Percentiles rank a stretch among this genome's conserved stretches.
These are phyloP conservation scores for Zasmidium angulare DNA, from an alignment of 2,329 filamentous ascomycete genomes.

Conservation along the genomic window DNA sequence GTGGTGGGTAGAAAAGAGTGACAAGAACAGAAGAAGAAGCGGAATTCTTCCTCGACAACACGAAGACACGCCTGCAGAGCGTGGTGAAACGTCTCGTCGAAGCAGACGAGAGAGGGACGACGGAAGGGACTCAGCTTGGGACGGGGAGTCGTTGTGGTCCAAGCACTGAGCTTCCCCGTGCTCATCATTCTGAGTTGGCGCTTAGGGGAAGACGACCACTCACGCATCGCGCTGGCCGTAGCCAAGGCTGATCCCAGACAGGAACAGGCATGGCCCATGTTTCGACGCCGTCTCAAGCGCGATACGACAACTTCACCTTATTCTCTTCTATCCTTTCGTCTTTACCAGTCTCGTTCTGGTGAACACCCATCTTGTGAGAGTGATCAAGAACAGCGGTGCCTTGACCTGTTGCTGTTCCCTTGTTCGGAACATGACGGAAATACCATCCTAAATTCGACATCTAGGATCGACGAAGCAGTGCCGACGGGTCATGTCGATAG, in stretches of 20 bases:
- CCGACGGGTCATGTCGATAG: background rate
- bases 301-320: too few species aligned
- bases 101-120: background rate
- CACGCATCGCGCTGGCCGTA: background rate
- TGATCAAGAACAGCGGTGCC: too few species aligned
- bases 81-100: background rate
- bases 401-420: background rate
- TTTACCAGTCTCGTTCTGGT: too few species aligned
- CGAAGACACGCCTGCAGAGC: background rate
- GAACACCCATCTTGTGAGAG: too few species aligned
- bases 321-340: too few species aligned
- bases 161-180: background rate
- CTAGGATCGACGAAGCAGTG: background rate
- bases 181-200: background rate
- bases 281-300: too few species aligned
- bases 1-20: background rate
- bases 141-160: background rate
- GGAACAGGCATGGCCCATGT: background rate
- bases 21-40: conserved; percentile 1
- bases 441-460: background rate
- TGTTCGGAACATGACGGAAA: background rate
- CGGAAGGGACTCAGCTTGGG: background rate
- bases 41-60: background rate
- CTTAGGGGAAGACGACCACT: background rate
- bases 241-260: background rate